Conservation (phyloP, 2,329 filamentous ascomycete species). For the Diaporthe vexans region DNA sequence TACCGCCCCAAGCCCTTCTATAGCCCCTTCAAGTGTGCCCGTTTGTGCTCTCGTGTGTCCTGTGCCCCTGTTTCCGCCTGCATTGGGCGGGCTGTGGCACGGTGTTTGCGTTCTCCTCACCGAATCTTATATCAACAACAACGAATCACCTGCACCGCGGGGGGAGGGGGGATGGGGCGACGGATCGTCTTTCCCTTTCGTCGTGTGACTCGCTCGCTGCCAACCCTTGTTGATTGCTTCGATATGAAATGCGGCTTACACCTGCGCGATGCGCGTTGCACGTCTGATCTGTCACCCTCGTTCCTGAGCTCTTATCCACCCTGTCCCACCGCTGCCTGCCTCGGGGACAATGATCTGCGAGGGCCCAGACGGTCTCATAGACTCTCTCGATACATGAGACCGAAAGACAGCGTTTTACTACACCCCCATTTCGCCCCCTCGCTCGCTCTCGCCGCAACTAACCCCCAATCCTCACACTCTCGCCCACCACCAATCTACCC, state of each 20-base stretch:
- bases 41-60: slow-evolving; percentile 3
- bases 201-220: slow-evolving; percentile 10
- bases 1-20: background rate
- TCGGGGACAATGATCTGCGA: background rate
- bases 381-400: background rate
- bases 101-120: slow-evolving; percentile 37
- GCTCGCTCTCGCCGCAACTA: slow-evolving; percentile 15
- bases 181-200: background rate
- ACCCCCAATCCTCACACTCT: background rate
- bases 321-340: background rate
- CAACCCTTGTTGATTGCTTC: slow-evolving; percentile 23
- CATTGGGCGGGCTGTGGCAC: slow-evolving; percentile 12
- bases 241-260: slow-evolving; percentile 3
- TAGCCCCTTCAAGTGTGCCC: background rate
- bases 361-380: background rate
- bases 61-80: background rate
- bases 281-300: slow-evolving; percentile 17
- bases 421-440: background rate
- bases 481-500: slow-evolving; percentile 5
- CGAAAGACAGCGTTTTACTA: background rate
- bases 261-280: slow-evolving; percentile 12
- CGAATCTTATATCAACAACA: slow-evolving; percentile 34
- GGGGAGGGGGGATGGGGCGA: background rate
- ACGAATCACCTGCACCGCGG: slow-evolving; percentile 6
- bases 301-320: slow-evolving; percentile 6